Percentiles rank a stretch among this genome's conserved stretches.
Conservation (phyloP, 2,329 filamentous ascomycete genomes). For the Chrysoporthe austroafricana region DNA sequence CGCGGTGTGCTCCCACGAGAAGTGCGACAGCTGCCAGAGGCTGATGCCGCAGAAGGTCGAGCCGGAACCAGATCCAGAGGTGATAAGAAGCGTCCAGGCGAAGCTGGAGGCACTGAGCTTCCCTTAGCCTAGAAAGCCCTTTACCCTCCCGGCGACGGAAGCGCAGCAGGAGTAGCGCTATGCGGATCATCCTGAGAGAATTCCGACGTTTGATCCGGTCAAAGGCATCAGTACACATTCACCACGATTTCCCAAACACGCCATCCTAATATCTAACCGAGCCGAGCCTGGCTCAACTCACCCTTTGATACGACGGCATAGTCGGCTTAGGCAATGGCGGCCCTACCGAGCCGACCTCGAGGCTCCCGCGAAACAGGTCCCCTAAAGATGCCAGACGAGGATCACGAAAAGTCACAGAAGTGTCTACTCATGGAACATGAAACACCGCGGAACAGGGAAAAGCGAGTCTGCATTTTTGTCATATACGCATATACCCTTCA, state of each 20-base stretch:
- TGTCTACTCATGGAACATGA: neutral
- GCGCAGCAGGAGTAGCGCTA: neutral
- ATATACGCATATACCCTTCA: slow-evolving; percentile 15
- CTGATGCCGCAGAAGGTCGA: slow-evolving; percentile 63
- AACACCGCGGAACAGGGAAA: neutral
- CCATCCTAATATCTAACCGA: neutral
- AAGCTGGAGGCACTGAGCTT: slow-evolving; percentile 54
- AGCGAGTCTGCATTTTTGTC: slow-evolving; percentile 5
- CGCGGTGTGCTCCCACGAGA: slow-evolving; percentile 61
- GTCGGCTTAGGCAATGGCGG: neutral
- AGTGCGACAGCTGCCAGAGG: slow-evolving; percentile 63
- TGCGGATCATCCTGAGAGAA: neutral
- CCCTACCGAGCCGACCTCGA: neutral
- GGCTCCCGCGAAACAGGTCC: neutral
- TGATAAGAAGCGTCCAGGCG: slow-evolving; percentile 60
- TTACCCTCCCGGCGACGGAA: neutral
- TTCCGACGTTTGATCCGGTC: neutral
- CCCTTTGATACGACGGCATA: neutral
- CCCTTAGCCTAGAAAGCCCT: slow-evolving; percentile 12
- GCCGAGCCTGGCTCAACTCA: neutral
- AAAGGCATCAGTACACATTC: neutral
- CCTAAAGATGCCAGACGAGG: neutral
- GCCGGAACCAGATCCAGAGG: slow-evolving; percentile 63
- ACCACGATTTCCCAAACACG: neutral
- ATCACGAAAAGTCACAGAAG: neutral